Evolutionary conservation across 2,329 filamentous ascomycete genomes (phyloP).

Genomic region (Periconia macrospinosa): DNA sequence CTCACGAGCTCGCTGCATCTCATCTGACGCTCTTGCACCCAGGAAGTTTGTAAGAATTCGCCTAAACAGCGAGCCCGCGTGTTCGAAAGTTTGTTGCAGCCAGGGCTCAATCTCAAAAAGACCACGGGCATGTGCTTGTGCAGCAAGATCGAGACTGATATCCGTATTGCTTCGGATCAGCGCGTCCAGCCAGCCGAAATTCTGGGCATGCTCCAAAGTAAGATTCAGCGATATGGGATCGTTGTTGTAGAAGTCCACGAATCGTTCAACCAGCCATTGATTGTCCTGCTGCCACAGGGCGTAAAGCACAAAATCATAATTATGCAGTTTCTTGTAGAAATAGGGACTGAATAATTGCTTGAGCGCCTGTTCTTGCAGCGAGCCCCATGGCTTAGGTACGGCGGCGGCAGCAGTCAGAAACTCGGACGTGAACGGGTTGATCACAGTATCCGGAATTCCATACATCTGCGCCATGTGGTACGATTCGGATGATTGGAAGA

Average conservation of each 20-base stretch:
- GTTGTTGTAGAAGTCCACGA: conserved; percentile 75
- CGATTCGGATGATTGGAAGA: conserved; percentile 60
- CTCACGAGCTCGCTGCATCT: conserved; percentile 74
- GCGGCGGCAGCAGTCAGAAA: conserved; percentile 79
- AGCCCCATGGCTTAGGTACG: conserved; percentile 75
- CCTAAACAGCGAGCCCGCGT: conserved; percentile 68
- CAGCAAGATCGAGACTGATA: conserved; percentile 84
- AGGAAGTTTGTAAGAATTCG: conserved; percentile 77
- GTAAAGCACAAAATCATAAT: conserved; percentile 86
- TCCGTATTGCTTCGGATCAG: conserved; percentile 78
- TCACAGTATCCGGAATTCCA: conserved; percentile 61
- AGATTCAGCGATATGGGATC: conserved; percentile 68
- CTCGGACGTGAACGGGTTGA: conserved; percentile 74
- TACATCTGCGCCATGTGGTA: conserved; percentile 60
- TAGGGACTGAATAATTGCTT: conserved; percentile 82
- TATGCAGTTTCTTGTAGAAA: conserved; percentile 73
- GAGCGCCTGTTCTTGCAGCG: conserved; percentile 73
- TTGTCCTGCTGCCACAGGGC: conserved; percentile 90
- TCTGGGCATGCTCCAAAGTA: conserved; percentile 78
- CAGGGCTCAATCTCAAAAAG: conserved; percentile 81
- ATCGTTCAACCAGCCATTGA: conserved; percentile 78
- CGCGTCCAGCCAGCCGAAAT: conserved; percentile 82
- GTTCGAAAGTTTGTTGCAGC: conserved; percentile 69
- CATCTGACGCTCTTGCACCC: conserved; percentile 79
- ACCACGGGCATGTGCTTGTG: conserved; percentile 78